These are phyloP conservation scores for Stephanodiscus triporus DNA, from an alignment of 108 stramenopile genomes.

Conservation along the genomic window DNA sequence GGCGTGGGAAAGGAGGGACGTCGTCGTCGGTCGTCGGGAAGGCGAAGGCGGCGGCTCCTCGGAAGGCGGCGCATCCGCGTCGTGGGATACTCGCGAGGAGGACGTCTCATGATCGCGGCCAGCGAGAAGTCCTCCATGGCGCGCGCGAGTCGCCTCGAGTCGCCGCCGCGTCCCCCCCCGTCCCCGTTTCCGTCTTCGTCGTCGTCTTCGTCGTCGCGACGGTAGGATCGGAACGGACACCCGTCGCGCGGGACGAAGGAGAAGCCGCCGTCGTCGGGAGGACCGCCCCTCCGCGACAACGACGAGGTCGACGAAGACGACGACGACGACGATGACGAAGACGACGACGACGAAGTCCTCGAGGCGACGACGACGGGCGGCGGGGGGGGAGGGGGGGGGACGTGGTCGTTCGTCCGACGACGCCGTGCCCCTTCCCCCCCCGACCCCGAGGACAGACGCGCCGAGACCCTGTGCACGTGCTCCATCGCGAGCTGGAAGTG, in stretches of 20 bases:
- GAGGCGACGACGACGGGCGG: no score
- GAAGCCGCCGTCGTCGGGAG: no score
- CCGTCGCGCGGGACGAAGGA: not conserved
- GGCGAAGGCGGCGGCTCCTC: not conserved
- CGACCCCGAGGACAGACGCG: not conserved
- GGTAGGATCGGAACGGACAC: slow-evolving; percentile 1
- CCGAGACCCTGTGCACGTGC: not conserved
- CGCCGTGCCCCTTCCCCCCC: no score
- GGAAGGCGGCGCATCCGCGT: not conserved
- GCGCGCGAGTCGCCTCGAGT: slow-evolving; percentile 37
- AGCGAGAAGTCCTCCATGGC: slow-evolving; percentile 71
- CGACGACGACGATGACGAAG: no score
- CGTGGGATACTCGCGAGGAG: not conserved
- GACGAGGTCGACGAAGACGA: no score
- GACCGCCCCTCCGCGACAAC: no score
- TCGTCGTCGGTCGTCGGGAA: not conserved
- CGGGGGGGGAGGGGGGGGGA: no score
- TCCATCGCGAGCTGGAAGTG: slow-evolving; percentile 1
- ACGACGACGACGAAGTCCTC: no score
- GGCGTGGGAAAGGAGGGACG: slow-evolving; percentile 59
- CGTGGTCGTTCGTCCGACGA: no score
- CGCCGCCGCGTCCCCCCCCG: not conserved
- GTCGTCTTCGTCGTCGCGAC: not conserved
- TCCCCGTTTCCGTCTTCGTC: slow-evolving; percentile 15
- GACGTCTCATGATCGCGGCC: slow-evolving; percentile 57